Evolutionary conservation across 179 eudicot species (phyloP), one percentile per base, ranked within the genome.

Genomic region (Silene coronaria): DNA sequence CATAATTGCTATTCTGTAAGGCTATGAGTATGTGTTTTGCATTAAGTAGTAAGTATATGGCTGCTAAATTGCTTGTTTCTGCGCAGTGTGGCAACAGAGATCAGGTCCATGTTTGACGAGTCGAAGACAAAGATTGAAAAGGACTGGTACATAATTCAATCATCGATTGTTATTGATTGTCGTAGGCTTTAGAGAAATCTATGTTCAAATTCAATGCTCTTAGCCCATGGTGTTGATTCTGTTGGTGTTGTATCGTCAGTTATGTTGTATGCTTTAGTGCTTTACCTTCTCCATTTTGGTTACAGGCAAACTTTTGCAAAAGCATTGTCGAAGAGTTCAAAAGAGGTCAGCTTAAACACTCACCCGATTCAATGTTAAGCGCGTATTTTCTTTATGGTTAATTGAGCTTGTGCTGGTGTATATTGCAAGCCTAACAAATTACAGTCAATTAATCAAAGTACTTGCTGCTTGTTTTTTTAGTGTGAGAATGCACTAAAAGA

Each of bases 401-500:
- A 16, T 8, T 22, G 13, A 32, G 74, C 2, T 55, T 26, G 8
- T 10, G 23, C 36, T 51, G 9, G 2, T 24, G 24, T 34, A n/a
- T 14, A 36, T 7, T 57, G 28, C 61, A 61, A 73, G 66, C 53
- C n/a, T 57, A 5, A 68, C 28, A 42, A 24, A 62, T 24, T 75
- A 26, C 23, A 27, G 30, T 42, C 21, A 14, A 26, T 32, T 32
- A 32, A 4, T 32, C 36, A 34, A 34, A 26, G 22, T 55, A 55
- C 13, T 67, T 17, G 0, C 62, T 32, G n/a, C 36, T 48, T 28
- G 46, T 12, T 26, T 67, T 57, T 48, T 77, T 87, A 95, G 99
- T 95, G 96, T 84, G 99, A 95, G 73, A 92, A 36, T 81, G 75
- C 84, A 51, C 61, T 95, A 71, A 92, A 95, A 88, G 88, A 88